These are phyloP conservation scores for Aegilops sharonensis DNA, from an alignment of 176 grass and related monocot species.

Conservation along the genomic window DNA sequence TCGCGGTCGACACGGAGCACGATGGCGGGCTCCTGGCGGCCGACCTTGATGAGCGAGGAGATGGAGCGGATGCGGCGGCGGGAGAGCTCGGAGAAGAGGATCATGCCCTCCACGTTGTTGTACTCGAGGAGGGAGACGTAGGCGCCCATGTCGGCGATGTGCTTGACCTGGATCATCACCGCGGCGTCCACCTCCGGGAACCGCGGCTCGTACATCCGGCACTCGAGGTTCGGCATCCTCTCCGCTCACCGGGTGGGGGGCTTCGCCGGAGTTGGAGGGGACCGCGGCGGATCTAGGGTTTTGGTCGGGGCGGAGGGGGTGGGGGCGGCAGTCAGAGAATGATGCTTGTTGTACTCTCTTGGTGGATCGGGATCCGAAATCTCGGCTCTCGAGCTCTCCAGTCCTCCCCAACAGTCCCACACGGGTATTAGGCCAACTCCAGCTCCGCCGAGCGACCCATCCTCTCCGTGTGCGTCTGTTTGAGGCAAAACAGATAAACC, in stretches of 20 bases:
- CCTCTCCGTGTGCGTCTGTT: no score
- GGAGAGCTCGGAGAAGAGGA: slow-evolving; percentile 96
- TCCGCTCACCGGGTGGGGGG: background rate
- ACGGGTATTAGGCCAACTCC: no score
- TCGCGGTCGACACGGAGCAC: slow-evolving; percentile 95
- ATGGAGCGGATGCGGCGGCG: slow-evolving; percentile 88
- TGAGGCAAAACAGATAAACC: no score
- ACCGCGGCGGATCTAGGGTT: slow-evolving; percentile 1
- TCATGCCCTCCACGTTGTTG: slow-evolving; percentile 99
- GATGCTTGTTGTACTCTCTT: background rate
- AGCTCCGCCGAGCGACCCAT: no score
- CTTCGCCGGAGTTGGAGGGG: background rate
- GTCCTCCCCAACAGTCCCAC: no score
- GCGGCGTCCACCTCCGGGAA: slow-evolving; percentile 73
- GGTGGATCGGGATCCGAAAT: background rate
- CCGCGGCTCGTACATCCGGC: slow-evolving; percentile 67
- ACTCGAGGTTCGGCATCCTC: slow-evolving; percentile 57
- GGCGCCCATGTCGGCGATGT: slow-evolving; percentile 94
- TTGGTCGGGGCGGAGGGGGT: background rate
- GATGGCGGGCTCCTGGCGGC: slow-evolving; percentile 96
- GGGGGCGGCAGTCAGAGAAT: background rate
- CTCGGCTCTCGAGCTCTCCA: no score
- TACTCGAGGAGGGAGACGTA: slow-evolving; percentile 93
- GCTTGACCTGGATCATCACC: slow-evolving; percentile 82
- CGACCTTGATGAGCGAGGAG: slow-evolving; percentile 94